phyloP scores from a whole-genome alignment of 306 rosid genomes.

The Carpinus viminea region DNA sequence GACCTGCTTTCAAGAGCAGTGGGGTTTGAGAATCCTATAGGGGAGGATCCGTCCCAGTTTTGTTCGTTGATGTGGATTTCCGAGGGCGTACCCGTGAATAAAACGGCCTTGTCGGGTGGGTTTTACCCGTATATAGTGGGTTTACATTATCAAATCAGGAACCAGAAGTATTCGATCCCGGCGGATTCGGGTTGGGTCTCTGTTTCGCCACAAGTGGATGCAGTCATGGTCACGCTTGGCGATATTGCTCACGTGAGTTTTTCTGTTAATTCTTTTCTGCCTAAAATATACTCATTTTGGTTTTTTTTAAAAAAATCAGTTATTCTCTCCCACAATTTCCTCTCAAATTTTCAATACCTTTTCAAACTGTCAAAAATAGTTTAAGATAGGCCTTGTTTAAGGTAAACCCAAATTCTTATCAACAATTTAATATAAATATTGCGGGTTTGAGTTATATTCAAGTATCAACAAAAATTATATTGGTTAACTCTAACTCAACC shows the following conservation, averaged over 20 bases:
- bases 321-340: no score
- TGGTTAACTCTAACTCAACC: no score
- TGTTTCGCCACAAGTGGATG: slow-evolving; percentile 60
- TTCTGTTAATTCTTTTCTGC: background rate
- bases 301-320: no score
- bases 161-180: slow-evolving; percentile 50
- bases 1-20: slow-evolving; percentile 43
- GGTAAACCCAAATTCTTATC: no score
- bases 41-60: slow-evolving; percentile 40
- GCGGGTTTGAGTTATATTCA: no score
- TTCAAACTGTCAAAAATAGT: no score
- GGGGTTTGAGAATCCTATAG: slow-evolving; percentile 52
- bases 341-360: no score
- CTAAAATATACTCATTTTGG: background rate
- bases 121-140: slow-evolving; percentile 72
- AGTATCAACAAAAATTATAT: no score
- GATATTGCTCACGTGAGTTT: slow-evolving; percentile 78
- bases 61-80: slow-evolving; percentile 63
- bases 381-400: no score
- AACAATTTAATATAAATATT: no score
- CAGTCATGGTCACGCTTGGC: slow-evolving; percentile 70
- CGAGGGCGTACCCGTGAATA: slow-evolving; percentile 30
- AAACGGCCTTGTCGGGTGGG: slow-evolving; percentile 40
- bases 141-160: slow-evolving; percentile 67
- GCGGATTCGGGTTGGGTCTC: slow-evolving; percentile 86